Percentiles rank a stretch among this genome's conserved stretches.
phyloP scores from a whole-genome alignment of 2,329 filamentous ascomycete species.

The Calonectria pteridis region DNA sequence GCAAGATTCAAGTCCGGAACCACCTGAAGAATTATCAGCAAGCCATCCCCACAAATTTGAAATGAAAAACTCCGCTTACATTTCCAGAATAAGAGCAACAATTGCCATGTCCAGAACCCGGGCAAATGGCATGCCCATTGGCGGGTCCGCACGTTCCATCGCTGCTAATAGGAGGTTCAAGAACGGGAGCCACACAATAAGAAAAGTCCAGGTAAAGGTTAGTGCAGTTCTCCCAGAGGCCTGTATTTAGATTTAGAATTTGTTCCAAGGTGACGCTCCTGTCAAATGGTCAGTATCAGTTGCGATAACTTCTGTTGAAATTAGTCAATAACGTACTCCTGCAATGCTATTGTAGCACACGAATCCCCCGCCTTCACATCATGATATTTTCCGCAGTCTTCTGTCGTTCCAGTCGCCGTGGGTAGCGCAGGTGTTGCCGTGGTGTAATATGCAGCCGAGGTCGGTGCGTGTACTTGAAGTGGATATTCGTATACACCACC shows the following conservation, averaged over 20 bases:
- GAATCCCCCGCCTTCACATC: not conserved
- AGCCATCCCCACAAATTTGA: too few species aligned
- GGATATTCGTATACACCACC: not conserved
- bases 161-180: not conserved
- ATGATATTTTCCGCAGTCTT: not conserved
- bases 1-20: not conserved
- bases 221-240: not conserved
- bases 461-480: not conserved
- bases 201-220: not conserved
- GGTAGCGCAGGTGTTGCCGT: not conserved
- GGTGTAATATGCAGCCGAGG: not conserved
- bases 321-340: not conserved
- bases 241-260: not conserved
- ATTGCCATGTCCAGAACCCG: not conserved
- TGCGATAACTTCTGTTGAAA: too few species aligned
- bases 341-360: not conserved
- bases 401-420: not conserved
- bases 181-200: not conserved
- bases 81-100: not conserved
- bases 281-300: too few species aligned
- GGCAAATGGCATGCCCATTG: not conserved
- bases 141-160: not conserved
- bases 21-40: too few species aligned
- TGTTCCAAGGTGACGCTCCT: not conserved
- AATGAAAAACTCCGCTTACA: too few species aligned